These are phyloP conservation scores for Penicillium sp. DNA, from an alignment of 2,329 filamentous ascomycete genomes.

Conservation along the genomic window DNA sequence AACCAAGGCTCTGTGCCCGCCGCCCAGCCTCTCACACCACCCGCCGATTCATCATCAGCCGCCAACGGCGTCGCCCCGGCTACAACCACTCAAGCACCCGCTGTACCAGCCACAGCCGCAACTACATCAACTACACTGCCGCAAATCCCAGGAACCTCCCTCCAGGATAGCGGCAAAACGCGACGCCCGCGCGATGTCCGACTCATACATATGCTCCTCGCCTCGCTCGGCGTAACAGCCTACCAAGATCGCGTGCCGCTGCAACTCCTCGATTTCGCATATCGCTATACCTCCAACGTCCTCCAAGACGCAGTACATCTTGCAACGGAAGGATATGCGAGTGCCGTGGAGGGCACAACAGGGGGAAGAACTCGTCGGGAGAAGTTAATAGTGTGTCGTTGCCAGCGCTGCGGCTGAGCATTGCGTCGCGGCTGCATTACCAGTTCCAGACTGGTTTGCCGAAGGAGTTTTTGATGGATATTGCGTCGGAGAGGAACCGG, in stretches of 20 bases:
- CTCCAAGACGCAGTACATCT: conserved; percentile 51
- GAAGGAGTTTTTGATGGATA: conserved; percentile 58
- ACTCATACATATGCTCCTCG: conserved; percentile 48
- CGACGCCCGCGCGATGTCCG: conserved; percentile 48
- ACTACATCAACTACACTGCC: conserved; percentile 28
- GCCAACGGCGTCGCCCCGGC: conserved; percentile 22
- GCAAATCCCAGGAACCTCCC: conserved; percentile 40
- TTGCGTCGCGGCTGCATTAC: conserved; percentile 55
- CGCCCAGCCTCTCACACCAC: conserved; percentile 42
- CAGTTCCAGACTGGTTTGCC: conserved; percentile 56
- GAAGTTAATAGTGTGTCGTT: conserved; percentile 53
- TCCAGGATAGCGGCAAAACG: conserved; percentile 45
- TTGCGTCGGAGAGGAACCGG: conserved; percentile 53
- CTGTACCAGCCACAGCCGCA: conserved; percentile 14
- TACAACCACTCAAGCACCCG: conserved; percentile 18
- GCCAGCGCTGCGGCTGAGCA: conserved; percentile 55
- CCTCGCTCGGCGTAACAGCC: conserved; percentile 45
- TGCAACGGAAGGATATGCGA: conserved; percentile 48
- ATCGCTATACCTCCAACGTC: conserved; percentile 51
- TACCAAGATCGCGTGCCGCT: conserved; percentile 52
- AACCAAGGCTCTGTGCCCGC: conserved; percentile 28
- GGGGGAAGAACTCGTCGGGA: conserved; percentile 29
- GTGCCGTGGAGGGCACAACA: conserved; percentile 27
- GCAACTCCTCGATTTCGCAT: conserved; percentile 50
- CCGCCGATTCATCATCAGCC: conserved; percentile 36